A percentile compares a stretch with the other conserved stretches of the same genome.
phyloP scores from a whole-genome alignment of 2,329 filamentous ascomycete genomes.

The Mariannaea sp. region DNA sequence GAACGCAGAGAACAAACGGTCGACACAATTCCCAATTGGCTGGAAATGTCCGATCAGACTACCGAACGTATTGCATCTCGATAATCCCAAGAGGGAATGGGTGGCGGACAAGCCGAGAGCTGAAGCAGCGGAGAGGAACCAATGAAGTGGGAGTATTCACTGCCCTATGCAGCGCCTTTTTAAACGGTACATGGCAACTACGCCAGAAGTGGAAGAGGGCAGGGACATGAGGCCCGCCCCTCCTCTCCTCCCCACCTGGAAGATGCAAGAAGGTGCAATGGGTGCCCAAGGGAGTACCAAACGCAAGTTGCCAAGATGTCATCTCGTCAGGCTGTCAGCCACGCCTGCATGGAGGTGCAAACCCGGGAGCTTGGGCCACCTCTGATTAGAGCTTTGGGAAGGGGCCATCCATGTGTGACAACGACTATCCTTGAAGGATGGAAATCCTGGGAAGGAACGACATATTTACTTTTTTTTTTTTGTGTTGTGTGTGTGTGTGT shows the following conservation, averaged over 20 bases:
- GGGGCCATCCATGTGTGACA: neutral
- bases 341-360: neutral
- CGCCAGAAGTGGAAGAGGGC: no score
- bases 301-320: neutral
- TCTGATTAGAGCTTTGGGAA: neutral
- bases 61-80: slow-evolving; percentile 25
- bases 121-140: slow-evolving; percentile 26
- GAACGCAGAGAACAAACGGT: neutral
- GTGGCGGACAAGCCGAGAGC: slow-evolving; percentile 38
- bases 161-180: neutral
- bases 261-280: no score
- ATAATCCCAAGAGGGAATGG: slow-evolving; percentile 32
- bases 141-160: slow-evolving; percentile 22
- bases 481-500: no score
- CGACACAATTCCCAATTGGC: neutral
- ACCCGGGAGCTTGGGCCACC: slow-evolving; percentile 30
- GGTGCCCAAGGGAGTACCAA: neutral
- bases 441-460: neutral
- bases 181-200: no score
- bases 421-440: no score
- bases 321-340: no score
- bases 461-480: no score
- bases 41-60: slow-evolving; percentile 30
- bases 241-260: no score
- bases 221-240: no score